Evolutionary conservation across 768 basidiomycete species (phyloP).

Genomic region (Paxillus involutus): DNA sequence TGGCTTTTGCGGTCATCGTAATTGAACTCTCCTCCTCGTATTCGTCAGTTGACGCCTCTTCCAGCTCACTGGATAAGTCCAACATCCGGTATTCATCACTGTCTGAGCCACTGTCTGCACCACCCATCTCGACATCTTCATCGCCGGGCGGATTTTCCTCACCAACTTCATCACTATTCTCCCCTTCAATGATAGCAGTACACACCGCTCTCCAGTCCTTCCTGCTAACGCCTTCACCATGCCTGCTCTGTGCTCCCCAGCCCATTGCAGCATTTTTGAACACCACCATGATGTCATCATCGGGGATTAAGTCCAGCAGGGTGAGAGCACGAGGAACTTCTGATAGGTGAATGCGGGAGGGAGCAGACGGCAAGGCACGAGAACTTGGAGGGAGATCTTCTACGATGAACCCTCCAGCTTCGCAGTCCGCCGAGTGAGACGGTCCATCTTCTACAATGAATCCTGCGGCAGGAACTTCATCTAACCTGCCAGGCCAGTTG

Average conservation of each 20-base stretch:
- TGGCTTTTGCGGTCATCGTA: neutral
- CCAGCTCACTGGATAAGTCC: conserved; percentile 24
- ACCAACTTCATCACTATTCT: conserved; percentile 24
- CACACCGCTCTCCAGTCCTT: conserved; percentile 84
- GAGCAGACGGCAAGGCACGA: conserved; percentile 1
- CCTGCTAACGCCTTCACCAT: conserved; percentile 45
- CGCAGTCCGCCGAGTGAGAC: conserved; percentile 8
- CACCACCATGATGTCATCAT: conserved; percentile 71
- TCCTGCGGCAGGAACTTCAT: conserved; percentile 27
- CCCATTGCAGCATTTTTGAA: conserved; percentile 77
- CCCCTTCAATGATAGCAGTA: conserved; percentile 62
- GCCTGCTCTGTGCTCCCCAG: conserved; percentile 46
- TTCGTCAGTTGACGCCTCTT: conserved; percentile 30
- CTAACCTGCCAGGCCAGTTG: neutral
- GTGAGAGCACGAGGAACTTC: conserved; percentile 62
- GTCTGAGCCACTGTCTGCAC: conserved; percentile 28
- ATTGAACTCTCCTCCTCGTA: conserved; percentile 20
- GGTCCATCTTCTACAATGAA: conserved; percentile 33
- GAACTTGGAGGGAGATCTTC: conserved; percentile 19
- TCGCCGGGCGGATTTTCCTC: conserved; percentile 8
- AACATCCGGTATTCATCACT: conserved; percentile 27
- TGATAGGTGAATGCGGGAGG: conserved; percentile 48
- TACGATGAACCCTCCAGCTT: conserved; percentile 32
- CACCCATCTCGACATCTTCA: conserved; percentile 20
- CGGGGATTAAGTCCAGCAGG: conserved; percentile 61